phyloP scores from a whole-genome alignment of 2,329 filamentous ascomycete species.

The Epicoccum nigrum region DNA sequence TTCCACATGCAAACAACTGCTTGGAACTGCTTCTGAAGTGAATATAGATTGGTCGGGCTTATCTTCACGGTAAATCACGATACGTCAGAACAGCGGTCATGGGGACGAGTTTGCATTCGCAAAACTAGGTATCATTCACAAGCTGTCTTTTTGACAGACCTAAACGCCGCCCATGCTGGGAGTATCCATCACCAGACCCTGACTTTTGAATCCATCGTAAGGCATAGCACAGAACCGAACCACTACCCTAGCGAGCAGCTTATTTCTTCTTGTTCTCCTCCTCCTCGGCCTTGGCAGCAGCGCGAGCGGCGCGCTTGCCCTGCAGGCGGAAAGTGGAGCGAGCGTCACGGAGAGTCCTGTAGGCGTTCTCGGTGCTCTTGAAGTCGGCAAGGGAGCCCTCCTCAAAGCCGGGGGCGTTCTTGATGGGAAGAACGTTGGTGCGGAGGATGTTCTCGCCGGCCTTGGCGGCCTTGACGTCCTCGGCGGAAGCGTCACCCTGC shows the following conservation, averaged over 20 bases:
- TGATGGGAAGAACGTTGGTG: conserved; percentile 73
- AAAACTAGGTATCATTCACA: conserved; percentile 48
- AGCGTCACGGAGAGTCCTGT: conserved; percentile 81
- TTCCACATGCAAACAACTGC: no score
- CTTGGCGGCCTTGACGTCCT: conserved; percentile 76
- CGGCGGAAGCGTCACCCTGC: conserved; percentile 86
- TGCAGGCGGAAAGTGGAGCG: conserved; percentile 81
- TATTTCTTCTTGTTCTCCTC: conserved; percentile 84
- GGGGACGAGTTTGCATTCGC: conserved; percentile 40
- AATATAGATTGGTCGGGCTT: no score
- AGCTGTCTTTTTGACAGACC: conserved; percentile 42
- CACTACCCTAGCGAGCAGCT: conserved; percentile 28
- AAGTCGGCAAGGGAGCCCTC: conserved; percentile 77
- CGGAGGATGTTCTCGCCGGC: conserved; percentile 58
- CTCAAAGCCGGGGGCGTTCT: conserved; percentile 72
- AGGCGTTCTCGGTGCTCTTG: conserved; percentile 81
- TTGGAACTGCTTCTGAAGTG: no score
- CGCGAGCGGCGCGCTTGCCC: conserved; percentile 92
- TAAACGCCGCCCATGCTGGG: conserved; percentile 48
- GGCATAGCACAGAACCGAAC: conserved; percentile 34
- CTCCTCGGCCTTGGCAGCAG: conserved; percentile 84
- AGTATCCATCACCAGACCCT: conserved; percentile 39
- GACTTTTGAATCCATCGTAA: conserved; percentile 42
- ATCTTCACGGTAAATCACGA: background rate
- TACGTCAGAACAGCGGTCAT: background rate